Base-by-base conservation (phyloP, 2,329 filamentous ascomycete species). In the Alternaria sp. region DNA sequence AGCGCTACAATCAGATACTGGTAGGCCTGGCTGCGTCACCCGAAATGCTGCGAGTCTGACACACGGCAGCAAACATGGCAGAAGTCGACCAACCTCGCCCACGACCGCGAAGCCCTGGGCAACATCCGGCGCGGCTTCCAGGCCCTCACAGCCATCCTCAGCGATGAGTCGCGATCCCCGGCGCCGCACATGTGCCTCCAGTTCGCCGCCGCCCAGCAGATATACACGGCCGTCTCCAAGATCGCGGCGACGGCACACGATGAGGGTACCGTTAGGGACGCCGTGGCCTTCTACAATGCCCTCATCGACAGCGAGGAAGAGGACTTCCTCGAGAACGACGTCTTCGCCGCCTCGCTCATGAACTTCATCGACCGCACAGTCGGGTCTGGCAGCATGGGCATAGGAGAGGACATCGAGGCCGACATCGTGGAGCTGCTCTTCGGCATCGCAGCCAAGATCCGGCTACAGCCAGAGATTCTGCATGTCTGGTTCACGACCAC, bases 251-350 rank as follows among this genome's bases (percentile, higher is more conserved):
- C 91, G 0, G 93, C 92, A 30, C 91, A 93, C 78, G 92, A 97
- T 79, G 91, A 96, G 73, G 90, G 89, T 75, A 90, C 97, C 74
- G 91, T 98, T 70, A 90, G 91, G 68, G 92, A 95, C 75, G 91
- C 92, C 25, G 91, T 97, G 40, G 85, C 90, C 44, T 90, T 97
- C 76, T 97, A 97, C 80, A 93, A 93, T 61, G 93, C 93, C 15
- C 86, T 99, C 67, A 92, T 98, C 73, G 96, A 99, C 81, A 96
- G 93, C 78, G 96, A 98, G 80, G 94, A 97, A 81, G 96, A 97
- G 77, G 93, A 93, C 36, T 96, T 98, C 74, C 88, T 97, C 51
- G 92, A 96, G 75, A 96, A 92, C 74, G 88, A 90, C 30, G 86
- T 88, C 58, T 99, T 99, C 78, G 93, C 96, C 3, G 88, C 90